Conservation (phyloP, 768 basidiomycete species). For the Fibroporia radiculosa region DNA sequence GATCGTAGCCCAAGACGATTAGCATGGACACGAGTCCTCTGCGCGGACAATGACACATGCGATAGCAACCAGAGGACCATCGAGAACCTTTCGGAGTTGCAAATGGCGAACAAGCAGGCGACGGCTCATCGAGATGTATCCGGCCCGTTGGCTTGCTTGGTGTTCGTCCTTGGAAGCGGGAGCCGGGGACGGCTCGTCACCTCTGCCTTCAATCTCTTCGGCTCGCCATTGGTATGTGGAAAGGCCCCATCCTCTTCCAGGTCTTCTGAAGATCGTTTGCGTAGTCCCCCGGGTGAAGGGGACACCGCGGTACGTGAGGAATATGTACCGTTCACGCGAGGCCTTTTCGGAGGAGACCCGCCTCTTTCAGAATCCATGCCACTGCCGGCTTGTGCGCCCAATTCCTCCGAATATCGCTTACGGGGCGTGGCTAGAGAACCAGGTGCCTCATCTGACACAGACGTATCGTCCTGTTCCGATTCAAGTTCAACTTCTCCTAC, state of each 20-base stretch:
- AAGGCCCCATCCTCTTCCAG: slow-evolving; percentile 15
- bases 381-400: slow-evolving; percentile 22
- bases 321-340: slow-evolving; percentile 19
- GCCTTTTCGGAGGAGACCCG: slow-evolving; percentile 36
- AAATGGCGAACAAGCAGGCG: too few species aligned
- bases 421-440: slow-evolving; percentile 17
- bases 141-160: too few species aligned
- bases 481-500: slow-evolving; percentile 28
- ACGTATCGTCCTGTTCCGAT: slow-evolving; percentile 22
- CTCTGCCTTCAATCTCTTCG: slow-evolving; percentile 3
- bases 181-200: not conserved
- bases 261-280: slow-evolving; percentile 23
- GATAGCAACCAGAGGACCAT: too few species aligned
- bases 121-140: too few species aligned
- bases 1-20: too few species aligned
- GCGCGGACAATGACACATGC: too few species aligned
- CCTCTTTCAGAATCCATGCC: slow-evolving; percentile 3
- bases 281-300: slow-evolving; percentile 6
- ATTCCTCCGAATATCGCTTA: slow-evolving; percentile 31
- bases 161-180: too few species aligned
- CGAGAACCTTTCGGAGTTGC: too few species aligned
- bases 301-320: slow-evolving; percentile 2
- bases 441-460: slow-evolving; percentile 23
- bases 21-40: too few species aligned
- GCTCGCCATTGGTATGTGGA: slow-evolving; percentile 6